These are phyloP conservation scores for Ganoderma resinaceum DNA, from an alignment of 1,284 basidiomycete species.

Conservation along the genomic window DNA sequence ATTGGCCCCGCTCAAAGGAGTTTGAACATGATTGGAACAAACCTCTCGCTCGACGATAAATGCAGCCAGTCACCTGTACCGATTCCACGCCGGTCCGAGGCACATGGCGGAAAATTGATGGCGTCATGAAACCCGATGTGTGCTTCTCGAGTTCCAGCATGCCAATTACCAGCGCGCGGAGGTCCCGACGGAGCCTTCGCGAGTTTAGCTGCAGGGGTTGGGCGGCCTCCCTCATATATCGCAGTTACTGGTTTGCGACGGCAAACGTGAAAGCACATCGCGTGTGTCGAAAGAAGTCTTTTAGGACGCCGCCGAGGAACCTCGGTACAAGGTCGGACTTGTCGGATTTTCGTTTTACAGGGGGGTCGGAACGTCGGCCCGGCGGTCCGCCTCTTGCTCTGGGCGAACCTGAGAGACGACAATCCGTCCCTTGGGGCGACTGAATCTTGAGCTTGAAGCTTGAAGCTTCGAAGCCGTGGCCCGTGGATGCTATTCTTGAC, in stretches of 20 bases:
- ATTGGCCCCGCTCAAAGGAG: slow-evolving; percentile 16
- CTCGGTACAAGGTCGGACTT: neutral
- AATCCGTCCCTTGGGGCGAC: neutral
- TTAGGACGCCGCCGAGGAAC: neutral
- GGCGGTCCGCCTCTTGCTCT: neutral
- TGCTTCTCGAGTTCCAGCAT: slow-evolving; percentile 13
- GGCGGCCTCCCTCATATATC: neutral
- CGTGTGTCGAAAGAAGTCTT: neutral
- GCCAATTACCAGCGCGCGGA: neutral
- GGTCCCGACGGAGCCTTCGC: neutral
- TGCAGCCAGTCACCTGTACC: slow-evolving; percentile 22
- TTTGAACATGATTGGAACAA: slow-evolving; percentile 14
- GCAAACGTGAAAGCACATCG: neutral
- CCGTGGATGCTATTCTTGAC: neutral
- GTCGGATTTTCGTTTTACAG: neutral
- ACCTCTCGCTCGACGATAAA: slow-evolving; percentile 14
- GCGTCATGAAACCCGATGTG: neutral
- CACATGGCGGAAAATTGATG: neutral
- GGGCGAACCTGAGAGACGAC: neutral
- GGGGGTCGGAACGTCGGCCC: neutral
- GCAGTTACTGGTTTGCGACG: neutral
- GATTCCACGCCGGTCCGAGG: slow-evolving; percentile 3
- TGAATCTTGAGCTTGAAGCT: neutral
- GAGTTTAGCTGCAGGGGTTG: neutral
- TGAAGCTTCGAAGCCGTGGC: neutral